These are phyloP conservation scores for Sporothrix globosa DNA, from an alignment of 2,329 filamentous ascomycete genomes.

Conservation along the genomic window DNA sequence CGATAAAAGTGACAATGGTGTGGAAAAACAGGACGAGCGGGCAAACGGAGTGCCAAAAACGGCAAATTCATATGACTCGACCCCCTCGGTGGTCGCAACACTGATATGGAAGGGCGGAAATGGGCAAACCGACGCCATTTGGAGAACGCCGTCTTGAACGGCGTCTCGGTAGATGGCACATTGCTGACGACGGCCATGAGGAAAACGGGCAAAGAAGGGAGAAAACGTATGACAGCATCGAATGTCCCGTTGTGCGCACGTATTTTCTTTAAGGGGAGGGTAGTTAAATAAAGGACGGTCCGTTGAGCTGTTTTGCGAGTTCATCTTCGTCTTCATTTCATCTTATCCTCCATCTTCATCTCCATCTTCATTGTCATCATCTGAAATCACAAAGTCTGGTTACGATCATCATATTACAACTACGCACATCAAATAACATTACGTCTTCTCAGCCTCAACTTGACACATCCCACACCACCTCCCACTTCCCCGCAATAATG, in stretches of 20 bases:
- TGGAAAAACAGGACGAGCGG: neutral
- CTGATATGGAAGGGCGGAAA: neutral
- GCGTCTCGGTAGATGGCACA: neutral
- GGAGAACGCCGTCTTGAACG: constrained; percentile 18
- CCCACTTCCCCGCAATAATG: constrained; percentile 32
- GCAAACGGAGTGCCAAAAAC: constrained; percentile 1
- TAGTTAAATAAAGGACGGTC: too few relatives aligned
- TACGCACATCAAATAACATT: too few relatives aligned
- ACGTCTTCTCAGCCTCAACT: neutral
- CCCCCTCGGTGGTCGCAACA: neutral
- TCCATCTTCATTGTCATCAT: neutral
- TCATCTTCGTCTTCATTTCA: too few relatives aligned
- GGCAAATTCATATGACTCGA: neutral
- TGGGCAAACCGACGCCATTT: neutral
- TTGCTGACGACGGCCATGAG: neutral
- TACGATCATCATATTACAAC: too few relatives aligned
- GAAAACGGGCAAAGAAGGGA: constrained; percentile 5
- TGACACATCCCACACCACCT: neutral
- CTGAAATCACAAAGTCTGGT: neutral
- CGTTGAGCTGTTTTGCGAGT: neutral
- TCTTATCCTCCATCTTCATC: neutral
- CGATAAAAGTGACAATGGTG: neutral
- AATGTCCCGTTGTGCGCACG: neutral
- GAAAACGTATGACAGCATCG: neutral
- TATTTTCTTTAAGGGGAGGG: constrained; percentile 4